These are phyloP conservation scores for Aurantiochytrium sp. DNA, from an alignment of 108 stramenopile genomes.

Conservation along the genomic window DNA sequence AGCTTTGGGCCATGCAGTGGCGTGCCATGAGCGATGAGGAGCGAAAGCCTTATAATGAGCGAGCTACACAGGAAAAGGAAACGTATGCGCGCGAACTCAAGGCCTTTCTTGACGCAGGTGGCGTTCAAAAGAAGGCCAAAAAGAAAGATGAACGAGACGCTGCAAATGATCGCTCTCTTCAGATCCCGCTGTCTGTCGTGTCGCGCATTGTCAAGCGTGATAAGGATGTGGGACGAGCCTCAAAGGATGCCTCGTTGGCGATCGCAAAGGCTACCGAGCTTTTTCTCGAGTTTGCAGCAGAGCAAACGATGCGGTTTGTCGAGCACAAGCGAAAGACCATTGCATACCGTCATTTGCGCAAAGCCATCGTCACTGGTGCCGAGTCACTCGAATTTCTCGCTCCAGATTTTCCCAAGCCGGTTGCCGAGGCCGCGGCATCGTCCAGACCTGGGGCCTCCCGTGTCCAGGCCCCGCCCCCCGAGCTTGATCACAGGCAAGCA, in stretches of 20 bases:
- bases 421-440: background rate
- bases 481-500: background rate
- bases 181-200: background rate
- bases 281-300: background rate
- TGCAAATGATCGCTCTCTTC: background rate
- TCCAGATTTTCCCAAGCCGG: background rate
- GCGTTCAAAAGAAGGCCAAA: background rate
- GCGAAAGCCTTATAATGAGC: background rate
- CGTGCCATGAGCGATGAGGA: background rate
- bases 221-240: background rate
- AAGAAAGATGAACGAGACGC: background rate
- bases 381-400: background rate
- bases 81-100: background rate
- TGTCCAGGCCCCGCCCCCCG: background rate
- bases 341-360: background rate
- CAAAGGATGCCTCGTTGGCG: background rate
- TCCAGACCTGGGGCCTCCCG: background rate
- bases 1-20: background rate
- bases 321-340: background rate
- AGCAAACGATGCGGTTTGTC: background rate
- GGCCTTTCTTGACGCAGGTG: background rate
- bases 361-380: background rate
- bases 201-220: background rate
- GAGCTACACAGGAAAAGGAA: background rate
- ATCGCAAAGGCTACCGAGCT: conserved; percentile 9